Percentiles rank a stretch among this genome's conserved stretches.
Evolutionary conservation across 2,329 filamentous ascomycete species (phyloP).

Genomic region (Talaromyces sp.): DNA sequence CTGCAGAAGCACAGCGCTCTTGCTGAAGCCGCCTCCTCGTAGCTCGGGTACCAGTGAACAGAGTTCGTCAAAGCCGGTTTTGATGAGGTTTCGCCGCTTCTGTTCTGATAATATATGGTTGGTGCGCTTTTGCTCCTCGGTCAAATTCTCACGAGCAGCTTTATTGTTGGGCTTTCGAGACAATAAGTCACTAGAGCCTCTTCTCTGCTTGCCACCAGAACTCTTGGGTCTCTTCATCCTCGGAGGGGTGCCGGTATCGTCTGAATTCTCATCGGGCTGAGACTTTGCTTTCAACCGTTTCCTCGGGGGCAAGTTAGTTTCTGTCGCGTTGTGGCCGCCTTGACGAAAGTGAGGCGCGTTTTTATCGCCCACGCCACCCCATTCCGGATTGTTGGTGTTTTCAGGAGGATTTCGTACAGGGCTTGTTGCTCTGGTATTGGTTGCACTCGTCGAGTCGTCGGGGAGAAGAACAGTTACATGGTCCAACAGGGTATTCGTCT

Average conservation of each 20-base stretch:
- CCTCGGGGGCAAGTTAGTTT: constrained; percentile 20
- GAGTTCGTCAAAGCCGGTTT: constrained; percentile 77
- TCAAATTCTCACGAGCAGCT: constrained; percentile 54
- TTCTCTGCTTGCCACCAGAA: constrained; percentile 25
- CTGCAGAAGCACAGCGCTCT: constrained; percentile 71
- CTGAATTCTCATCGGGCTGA: constrained; percentile 39
- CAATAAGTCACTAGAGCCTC: constrained; percentile 29
- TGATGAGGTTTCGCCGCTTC: constrained; percentile 75
- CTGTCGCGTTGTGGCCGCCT: constrained; percentile 11
- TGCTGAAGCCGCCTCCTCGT: constrained; percentile 70
- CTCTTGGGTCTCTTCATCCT: constrained; percentile 48
- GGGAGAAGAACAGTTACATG: constrained; percentile 54
- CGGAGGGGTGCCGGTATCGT: constrained; percentile 26
- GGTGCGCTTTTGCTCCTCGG: constrained; percentile 73
- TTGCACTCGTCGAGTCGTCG: constrained; percentile 47
- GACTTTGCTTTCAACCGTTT: constrained; percentile 25
- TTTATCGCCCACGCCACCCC: constrained; percentile 12
- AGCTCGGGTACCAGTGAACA: constrained; percentile 70
- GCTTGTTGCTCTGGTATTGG: constrained; percentile 56
- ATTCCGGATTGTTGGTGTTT: constrained; percentile 10
- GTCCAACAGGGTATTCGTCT: constrained; percentile 52
- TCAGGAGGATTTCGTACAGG: constrained; percentile 34
- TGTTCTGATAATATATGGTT: constrained; percentile 88
- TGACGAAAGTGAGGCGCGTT: constrained; percentile 10
- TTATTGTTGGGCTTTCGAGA: constrained; percentile 32